Evolutionary conservation across 208 protist species (phyloP).

Genomic region (Trypanosoma cruzi): DNA sequence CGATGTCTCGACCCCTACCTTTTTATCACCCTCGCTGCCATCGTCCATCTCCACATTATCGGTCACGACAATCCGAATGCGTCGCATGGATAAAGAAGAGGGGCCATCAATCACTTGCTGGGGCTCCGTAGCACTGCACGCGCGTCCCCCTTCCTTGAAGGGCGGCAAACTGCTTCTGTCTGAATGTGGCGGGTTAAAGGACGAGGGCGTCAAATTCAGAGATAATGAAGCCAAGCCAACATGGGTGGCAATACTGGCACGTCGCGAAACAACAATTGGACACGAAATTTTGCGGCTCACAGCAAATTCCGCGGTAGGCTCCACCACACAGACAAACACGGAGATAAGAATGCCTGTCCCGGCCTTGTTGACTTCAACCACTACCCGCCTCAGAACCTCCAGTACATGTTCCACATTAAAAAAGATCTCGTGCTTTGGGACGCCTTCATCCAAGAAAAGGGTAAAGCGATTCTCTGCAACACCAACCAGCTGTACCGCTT

Average conservation of each 20-base stretch:
- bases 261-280: conserved; percentile 1
- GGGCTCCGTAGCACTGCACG: background rate
- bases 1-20: background rate
- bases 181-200: background rate
- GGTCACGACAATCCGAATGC: conserved; percentile 8
- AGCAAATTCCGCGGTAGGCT: background rate
- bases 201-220: background rate
- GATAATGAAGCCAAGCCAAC: background rate
- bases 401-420: conserved; percentile 66
- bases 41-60: background rate
- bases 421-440: conserved; percentile 71
- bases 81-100: conserved; percentile 5
- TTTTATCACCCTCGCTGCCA: background rate
- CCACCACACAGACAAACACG: conserved; percentile 1
- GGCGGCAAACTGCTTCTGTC: background rate
- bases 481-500: conserved; percentile 37
- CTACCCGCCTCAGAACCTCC: conserved; percentile 45
- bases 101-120: conserved; percentile 13
- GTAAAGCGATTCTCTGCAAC: conserved; percentile 39
- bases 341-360: conserved; percentile 3
- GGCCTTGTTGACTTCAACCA: conserved; percentile 22
- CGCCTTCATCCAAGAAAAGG: conserved; percentile 55
- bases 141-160: conserved; percentile 6
- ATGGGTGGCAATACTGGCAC: background rate
- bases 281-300: background rate